A percentile compares a stretch with the other conserved stretches of the same genome.
Conservation (phyloP, 1,139 yeast genomes). For the Candida mesenterica region DNA sequence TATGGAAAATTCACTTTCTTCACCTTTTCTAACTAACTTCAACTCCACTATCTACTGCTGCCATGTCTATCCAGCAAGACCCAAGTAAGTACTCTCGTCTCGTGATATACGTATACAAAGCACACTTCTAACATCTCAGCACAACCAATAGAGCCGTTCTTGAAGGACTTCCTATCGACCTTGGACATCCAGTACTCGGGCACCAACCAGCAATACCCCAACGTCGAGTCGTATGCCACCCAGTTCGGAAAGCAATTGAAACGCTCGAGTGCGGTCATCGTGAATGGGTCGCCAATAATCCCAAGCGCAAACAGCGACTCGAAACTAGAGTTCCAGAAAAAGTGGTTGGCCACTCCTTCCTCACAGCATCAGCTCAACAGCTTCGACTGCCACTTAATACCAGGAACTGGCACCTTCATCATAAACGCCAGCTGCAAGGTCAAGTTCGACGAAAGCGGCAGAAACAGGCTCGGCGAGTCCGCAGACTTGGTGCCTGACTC, state of each 20-base stretch:
- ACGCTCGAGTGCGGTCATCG: slow-evolving; percentile 48
- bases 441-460: slow-evolving; percentile 72
- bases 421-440: slow-evolving; percentile 63
- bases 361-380: slow-evolving; percentile 64
- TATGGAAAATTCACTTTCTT: neutral
- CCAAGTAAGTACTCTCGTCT: slow-evolving; percentile 32
- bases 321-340: slow-evolving; percentile 57
- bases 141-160: slow-evolving; percentile 45
- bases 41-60: neutral
- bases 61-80: slow-evolving; percentile 17
- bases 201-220: slow-evolving; percentile 25
- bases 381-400: slow-evolving; percentile 68
- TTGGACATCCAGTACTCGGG: slow-evolving; percentile 36
- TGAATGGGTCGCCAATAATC: slow-evolving; percentile 64
- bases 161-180: slow-evolving; percentile 37
- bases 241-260: slow-evolving; percentile 50
- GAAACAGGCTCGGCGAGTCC: slow-evolving; percentile 58
- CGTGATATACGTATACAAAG: no score
- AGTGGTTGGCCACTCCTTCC: slow-evolving; percentile 61
- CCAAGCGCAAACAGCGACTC: slow-evolving; percentile 39
- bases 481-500: slow-evolving; percentile 50
- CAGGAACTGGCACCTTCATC: slow-evolving; percentile 59
- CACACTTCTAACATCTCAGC: slow-evolving; percentile 26
- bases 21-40: neutral
- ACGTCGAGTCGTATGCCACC: slow-evolving; percentile 50